These are phyloP conservation scores for Polyporus tsugae DNA, from an alignment of 1,284 basidiomycete genomes.

Conservation along the genomic window DNA sequence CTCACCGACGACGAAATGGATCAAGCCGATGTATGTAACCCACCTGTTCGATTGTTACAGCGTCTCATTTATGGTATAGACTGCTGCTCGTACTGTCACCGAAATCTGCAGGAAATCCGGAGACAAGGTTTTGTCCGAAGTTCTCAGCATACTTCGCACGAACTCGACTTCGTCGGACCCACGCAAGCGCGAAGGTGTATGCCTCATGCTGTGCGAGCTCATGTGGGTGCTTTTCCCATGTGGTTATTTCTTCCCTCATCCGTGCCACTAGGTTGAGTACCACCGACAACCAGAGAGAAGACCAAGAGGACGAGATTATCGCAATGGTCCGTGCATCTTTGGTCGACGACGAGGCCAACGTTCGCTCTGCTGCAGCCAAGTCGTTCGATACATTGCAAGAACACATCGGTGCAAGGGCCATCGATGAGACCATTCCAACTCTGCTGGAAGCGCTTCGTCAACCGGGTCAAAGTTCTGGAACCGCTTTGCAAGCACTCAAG, in stretches of 20 bases:
- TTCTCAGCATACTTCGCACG: slow-evolving; percentile 79
- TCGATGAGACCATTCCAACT: slow-evolving; percentile 97
- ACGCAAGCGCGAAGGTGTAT: slow-evolving; percentile 88
- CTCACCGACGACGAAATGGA: slow-evolving; percentile 85
- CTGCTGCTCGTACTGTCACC: slow-evolving; percentile 84
- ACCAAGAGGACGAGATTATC: slow-evolving; percentile 92
- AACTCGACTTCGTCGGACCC: slow-evolving; percentile 78
- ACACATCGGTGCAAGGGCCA: slow-evolving; percentile 88
- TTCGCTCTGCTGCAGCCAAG: slow-evolving; percentile 92
- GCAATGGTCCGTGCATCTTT: slow-evolving; percentile 85
- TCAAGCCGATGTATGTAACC: slow-evolving; percentile 82
- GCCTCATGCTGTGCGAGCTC: slow-evolving; percentile 88
- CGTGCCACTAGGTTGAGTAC: slow-evolving; percentile 74
- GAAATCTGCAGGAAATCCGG: slow-evolving; percentile 98
- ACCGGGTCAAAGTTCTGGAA: slow-evolving; percentile 91
- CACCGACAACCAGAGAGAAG: slow-evolving; percentile 87
- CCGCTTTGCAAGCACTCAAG: slow-evolving; percentile 91
- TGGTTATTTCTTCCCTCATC: not conserved
- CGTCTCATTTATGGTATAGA: slow-evolving; percentile 53
- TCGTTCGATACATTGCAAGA: slow-evolving; percentile 96
- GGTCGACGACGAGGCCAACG: slow-evolving; percentile 88
- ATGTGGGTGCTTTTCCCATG: slow-evolving; percentile 60
- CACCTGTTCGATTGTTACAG: not conserved
- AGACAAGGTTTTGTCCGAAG: slow-evolving; percentile 89
- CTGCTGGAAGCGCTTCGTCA: slow-evolving; percentile 92